These are phyloP conservation scores for Lactarius deliciosus DNA, from an alignment of 768 basidiomycete genomes.

Conservation along the genomic window DNA sequence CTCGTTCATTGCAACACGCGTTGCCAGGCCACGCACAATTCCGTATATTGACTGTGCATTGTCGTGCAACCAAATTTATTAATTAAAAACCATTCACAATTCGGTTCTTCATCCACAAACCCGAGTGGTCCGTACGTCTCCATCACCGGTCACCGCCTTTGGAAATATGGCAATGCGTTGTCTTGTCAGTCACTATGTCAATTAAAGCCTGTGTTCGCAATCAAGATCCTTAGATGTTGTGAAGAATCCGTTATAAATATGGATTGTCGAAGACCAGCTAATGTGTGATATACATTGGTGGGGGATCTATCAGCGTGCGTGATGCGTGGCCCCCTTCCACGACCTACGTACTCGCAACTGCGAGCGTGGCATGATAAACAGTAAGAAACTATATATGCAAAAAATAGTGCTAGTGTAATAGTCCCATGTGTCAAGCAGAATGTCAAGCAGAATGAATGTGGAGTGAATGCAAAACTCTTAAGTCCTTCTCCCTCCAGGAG, in stretches of 20 bases:
- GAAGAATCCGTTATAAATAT: not conserved
- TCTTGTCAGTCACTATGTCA: not conserved
- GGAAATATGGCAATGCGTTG: not conserved
- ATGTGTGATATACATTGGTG: conserved; percentile 24
- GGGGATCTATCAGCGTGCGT: conserved; percentile 15
- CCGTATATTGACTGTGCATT: conserved; percentile 5
- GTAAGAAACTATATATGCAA: conserved; percentile 15
- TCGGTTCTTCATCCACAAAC: not conserved
- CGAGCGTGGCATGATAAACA: conserved; percentile 8
- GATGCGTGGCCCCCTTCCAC: conserved; percentile 11
- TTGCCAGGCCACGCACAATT: conserved; percentile 1
- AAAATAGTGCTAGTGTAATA: conserved; percentile 16
- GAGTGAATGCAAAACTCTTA: conserved; percentile 8
- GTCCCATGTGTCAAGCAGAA: conserved; percentile 13
- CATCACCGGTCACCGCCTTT: not conserved
- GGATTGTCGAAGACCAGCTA: not conserved
- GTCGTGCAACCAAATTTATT: conserved; percentile 1
- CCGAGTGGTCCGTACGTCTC: not conserved
- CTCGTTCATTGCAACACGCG: not conserved
- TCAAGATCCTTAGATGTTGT: not conserved
- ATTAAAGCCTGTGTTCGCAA: not conserved
- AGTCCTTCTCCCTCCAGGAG: not conserved
- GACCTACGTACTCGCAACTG: conserved; percentile 1
- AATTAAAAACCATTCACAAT: conserved; percentile 1
- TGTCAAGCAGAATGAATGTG: conserved; percentile 9